Base-by-base conservation (phyloP, 1,284 basidiomycete genomes). In the Vanrija humicola region DNA sequence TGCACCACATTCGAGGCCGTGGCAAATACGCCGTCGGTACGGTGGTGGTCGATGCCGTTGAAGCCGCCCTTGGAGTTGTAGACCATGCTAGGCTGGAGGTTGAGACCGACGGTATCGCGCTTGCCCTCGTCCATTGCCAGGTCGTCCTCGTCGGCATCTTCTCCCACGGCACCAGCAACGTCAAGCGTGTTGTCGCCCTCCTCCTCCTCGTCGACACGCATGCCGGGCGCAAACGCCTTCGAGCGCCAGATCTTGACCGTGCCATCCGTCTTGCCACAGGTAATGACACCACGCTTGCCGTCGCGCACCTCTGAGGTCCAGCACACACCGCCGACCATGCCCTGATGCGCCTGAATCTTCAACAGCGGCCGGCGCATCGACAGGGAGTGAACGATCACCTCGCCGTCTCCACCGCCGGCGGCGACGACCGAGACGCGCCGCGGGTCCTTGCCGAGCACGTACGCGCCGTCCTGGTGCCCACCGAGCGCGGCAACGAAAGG, bases 401-500 rank as follows among this genome's bases (percentile, higher is more conserved):
- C 93, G 79, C 95, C 95, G 74, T 98, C 93, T 80, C 93, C 96
- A 64, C 90, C 91, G 23, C 90, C 95, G 63, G 90, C 96, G 0
- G 90, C 94, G n/a, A 97, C 82, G 15, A 86, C 82, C 19, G 85
- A 86, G 44, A 96, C 79, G 2, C 88, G 82, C 19, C 85, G 84
- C 28, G 88, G 86, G 69, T 90, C 90, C 68, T 84, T 86, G 19
- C 84, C 84, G 58, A 98, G 79, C 21, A 86, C 84, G 76, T 98
- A 96, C 15, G 97, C 86, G n/a, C 94, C 93, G 74, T 98, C 96
- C 29, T 90, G 82, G 76, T 98, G 95, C 0, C 95, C 96, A 57
- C 96, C 94, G 45, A 98, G 75, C 50, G 86, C 83, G 28, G 84
- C 90, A 8, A 99, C 82, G 66, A 98, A 98, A 0, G 96, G 96